Percentiles rank a stretch among this genome's conserved stretches.
phyloP scores from a whole-genome alignment of 306 rosid species.

The Prunus padus region DNA sequence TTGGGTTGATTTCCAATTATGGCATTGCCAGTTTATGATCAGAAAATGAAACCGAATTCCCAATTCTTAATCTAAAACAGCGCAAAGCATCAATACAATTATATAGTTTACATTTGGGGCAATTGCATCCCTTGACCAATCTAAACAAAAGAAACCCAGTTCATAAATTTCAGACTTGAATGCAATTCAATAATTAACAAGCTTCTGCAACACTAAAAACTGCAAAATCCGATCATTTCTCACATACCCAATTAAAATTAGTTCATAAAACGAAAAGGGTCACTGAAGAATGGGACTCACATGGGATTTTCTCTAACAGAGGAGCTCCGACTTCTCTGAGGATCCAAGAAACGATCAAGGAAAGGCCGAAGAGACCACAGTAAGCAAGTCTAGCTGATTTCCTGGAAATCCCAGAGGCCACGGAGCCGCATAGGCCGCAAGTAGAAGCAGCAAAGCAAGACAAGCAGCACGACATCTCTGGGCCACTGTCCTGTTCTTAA shows the following conservation, averaged over 20 bases:
- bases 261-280: not conserved
- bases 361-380: conserved; percentile 80
- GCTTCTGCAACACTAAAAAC: not conserved
- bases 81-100: not conserved
- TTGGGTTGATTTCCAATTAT: not conserved
- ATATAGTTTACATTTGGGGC: not conserved
- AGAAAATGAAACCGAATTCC: not conserved
- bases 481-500: not conserved
- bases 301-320: conserved; percentile 77
- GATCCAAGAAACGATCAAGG: conserved; percentile 79
- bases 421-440: conserved; percentile 82
- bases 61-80: not conserved
- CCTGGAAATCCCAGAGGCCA: conserved; percentile 78
- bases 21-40: not conserved
- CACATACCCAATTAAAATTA: conserved; percentile 22
- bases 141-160: conserved; percentile 8
- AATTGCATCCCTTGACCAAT: not conserved
- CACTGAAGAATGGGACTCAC: conserved; percentile 36
- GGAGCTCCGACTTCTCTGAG: conserved; percentile 88
- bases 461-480: conserved; percentile 66
- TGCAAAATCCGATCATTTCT: not conserved
- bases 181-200: not conserved
- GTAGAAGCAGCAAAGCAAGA: conserved; percentile 60
- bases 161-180: not conserved
- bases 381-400: conserved; percentile 86